Evolutionary conservation across 202 grass and related monocot genomes (phyloP), one percentile per base, ranked within the genome.

Genomic region (Dendrocalamus latiflorus): DNA sequence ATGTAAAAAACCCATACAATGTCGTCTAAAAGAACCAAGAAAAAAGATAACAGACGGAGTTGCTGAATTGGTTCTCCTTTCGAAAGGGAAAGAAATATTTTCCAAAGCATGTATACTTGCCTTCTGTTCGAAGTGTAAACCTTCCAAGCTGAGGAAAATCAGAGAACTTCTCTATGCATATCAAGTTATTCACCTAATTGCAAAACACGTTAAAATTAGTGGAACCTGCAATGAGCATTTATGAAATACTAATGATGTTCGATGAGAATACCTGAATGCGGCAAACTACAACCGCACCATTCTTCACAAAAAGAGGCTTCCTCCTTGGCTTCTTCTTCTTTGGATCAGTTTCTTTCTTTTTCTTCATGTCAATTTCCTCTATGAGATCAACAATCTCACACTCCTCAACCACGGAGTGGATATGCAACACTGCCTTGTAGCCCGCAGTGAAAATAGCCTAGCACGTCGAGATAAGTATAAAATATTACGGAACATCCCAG

Each of bases 361-460:
- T 86, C 55, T 80, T 90, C 14, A 77, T 76, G 28, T 89, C 92
- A 20, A 91, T 91, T 78, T 94, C 83, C 83, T 89, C 92, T 85
- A 89, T 86, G 44, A 94, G 84, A 15, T 94, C 86, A 34, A 96
- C 88, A 86, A 96, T 91, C 72, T 95, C 90, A 90, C 93, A 95
- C 81, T 99, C 96, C 78, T 99, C 96, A 21, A 99, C 96, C 20
- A 99, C 81, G 13, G 93, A 93, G 72, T 99, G 96, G 83, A 99
- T 94, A 85, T 99, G 96, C 82, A 99, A 77, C 65, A 99, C 91
- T 48, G 93, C 96, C 72, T 92, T 99, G 67, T 99, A 96, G 13
- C 96, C 93, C 69, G 96, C 89, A 76, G 96, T 96, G 71, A 99
- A 99, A 85, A 99, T 99, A 57, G 96, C 96, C 96, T 99, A 77